Evolutionary conservation across 768 basidiomycete genomes (phyloP).

Genomic region (Hemileccinum rubropunctum): DNA sequence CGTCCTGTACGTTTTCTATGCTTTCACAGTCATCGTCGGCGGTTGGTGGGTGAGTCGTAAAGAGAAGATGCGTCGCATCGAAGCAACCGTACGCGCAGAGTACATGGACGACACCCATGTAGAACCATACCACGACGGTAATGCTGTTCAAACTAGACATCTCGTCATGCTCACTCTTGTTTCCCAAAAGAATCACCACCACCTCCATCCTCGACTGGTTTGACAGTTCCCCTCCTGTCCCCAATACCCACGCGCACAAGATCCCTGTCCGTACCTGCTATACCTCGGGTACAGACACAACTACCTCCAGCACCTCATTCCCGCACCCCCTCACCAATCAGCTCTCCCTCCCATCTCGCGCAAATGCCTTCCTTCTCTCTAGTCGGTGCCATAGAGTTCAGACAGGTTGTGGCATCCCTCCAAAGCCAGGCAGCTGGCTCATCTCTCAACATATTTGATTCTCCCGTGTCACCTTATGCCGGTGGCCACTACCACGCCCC

Average conservation of each 20-base stretch:
- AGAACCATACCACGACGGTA: slow-evolving; percentile 61
- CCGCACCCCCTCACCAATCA: slow-evolving; percentile 51
- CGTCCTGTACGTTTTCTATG: slow-evolving; percentile 75
- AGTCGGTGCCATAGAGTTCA: slow-evolving; percentile 93
- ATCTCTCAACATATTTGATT: slow-evolving; percentile 64
- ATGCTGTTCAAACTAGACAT: slow-evolving; percentile 36
- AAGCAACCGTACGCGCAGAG: slow-evolving; percentile 57
- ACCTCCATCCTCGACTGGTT: slow-evolving; percentile 1
- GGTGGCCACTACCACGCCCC: slow-evolving; percentile 69
- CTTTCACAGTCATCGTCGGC: slow-evolving; percentile 66
- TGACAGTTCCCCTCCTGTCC: slow-evolving; percentile 23
- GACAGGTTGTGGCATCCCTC: slow-evolving; percentile 83
- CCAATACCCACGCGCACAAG: slow-evolving; percentile 39
- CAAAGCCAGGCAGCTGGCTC: slow-evolving; percentile 62
- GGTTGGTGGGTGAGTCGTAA: slow-evolving; percentile 71
- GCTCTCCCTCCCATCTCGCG: slow-evolving; percentile 34
- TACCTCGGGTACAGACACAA: slow-evolving; percentile 41
- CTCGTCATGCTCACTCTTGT: slow-evolving; percentile 3
- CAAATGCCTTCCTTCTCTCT: slow-evolving; percentile 86
- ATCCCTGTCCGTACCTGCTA: slow-evolving; percentile 33
- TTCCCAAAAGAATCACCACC: slow-evolving; percentile 9
- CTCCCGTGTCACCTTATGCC: slow-evolving; percentile 64
- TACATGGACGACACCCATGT: slow-evolving; percentile 46
- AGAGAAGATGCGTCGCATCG: slow-evolving; percentile 44
- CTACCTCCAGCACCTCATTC: slow-evolving; percentile 39